Evolutionary conservation across 768 basidiomycete species (phyloP), one percentile per base, ranked within the genome.

Genomic region (Chalciporus sphaerocephalus): DNA sequence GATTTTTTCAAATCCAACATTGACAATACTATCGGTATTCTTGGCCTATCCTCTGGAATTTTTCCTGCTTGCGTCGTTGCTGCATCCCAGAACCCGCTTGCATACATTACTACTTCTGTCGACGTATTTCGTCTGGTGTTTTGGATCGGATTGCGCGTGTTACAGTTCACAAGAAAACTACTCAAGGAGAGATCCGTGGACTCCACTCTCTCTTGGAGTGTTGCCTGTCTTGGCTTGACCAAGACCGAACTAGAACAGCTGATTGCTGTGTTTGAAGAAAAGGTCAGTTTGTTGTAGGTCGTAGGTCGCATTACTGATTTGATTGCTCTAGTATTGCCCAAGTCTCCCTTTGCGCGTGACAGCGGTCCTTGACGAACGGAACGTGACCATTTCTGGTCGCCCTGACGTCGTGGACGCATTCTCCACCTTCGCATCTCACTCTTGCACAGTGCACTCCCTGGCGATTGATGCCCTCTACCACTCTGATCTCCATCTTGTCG

Each of bases 41-140:
- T 79, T 6, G 79, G 74, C 4, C 75, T 79, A 58, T 80, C 78
- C n/a, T 79, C 77, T 37, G 80, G 79, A 22, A 70, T 80, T 43
- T 63, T 81, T 34, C 65, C 74, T 15, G 78, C 80, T 7, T 74
- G 74, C 44, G 73, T 79, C 13, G 74, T 74, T 4, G 74, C 69
- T 35, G 66, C 74, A 2, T 78, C 80, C 0, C 39, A 51, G 9
- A 66, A 61, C 20, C 52, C 63, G 23, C 58, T 74, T 18, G 59
- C 67, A 1, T 79, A 73, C 51, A 69, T 80, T 36, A 61, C 62
- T 4, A 66, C 61, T 41, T 64, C 76, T 6, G 67, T 75, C 12
- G 70, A 80, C 52, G 68, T 68, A 2, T 80, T 71, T 56, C 72
- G 78, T 22, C 56, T 80, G 15, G 69, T 75, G 7, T 58, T 81